phyloP scores from a whole-genome alignment of 164 flowering plant species.

The Umbilicus rupestris region DNA sequence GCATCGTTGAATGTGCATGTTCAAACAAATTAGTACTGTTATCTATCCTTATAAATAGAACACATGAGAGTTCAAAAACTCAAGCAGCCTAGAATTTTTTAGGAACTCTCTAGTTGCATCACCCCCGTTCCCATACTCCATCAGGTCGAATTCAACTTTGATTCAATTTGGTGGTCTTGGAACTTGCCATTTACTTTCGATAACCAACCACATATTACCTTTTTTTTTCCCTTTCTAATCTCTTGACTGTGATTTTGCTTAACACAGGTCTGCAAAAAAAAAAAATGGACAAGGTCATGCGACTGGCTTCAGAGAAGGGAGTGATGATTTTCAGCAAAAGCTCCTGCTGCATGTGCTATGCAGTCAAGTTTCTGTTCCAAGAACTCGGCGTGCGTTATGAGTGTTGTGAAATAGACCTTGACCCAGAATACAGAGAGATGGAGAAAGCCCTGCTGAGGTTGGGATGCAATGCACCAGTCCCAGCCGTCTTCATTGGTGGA shows the following conservation, averaged over 20 bases:
- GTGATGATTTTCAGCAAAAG: constrained; percentile 79
- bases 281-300: constrained; percentile 49
- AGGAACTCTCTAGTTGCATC: constrained; percentile 2
- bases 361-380: constrained; percentile 51
- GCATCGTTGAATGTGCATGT: constrained; percentile 29
- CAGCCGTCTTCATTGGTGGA: constrained; percentile 62
- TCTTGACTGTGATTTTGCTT: background rate
- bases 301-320: constrained; percentile 45
- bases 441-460: constrained; percentile 59
- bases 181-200: background rate
- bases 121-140: too few species aligned
- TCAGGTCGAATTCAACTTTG: constrained; percentile 2
- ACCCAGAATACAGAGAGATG: constrained; percentile 57
- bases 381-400: constrained; percentile 48
- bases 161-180: constrained; percentile 12
- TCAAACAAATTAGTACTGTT: constrained; percentile 12
- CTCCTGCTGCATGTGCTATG: constrained; percentile 69
- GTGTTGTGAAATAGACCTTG: constrained; percentile 48
- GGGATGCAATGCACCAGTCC: constrained; percentile 54
- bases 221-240: background rate
- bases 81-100: constrained; percentile 21
- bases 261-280: background rate
- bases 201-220: background rate
- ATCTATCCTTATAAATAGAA: constrained; percentile 31
- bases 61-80: constrained; percentile 17